phyloP scores from a whole-genome alignment of 306 rosid species.

The Prunus mongolica region DNA sequence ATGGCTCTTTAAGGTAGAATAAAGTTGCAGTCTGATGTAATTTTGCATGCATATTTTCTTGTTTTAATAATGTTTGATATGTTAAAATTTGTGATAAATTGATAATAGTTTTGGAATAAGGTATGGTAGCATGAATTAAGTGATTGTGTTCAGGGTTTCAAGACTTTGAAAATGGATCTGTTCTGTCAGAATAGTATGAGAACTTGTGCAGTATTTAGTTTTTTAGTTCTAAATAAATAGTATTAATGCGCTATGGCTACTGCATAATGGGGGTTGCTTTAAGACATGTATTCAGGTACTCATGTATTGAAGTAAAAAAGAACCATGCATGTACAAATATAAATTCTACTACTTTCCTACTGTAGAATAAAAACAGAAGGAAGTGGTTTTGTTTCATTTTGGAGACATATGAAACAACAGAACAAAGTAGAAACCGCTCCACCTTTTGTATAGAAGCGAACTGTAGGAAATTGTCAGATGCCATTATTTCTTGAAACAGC shows the following conservation, averaged over 20 bases:
- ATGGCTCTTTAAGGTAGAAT: conserved; percentile 64
- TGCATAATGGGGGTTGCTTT: too few species aligned
- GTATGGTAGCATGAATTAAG: not conserved
- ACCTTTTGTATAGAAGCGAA: not conserved
- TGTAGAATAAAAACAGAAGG: not conserved
- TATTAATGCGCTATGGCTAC: too few species aligned
- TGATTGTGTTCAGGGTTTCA: not conserved
- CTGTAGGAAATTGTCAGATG: too few species aligned
- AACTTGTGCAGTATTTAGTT: not conserved
- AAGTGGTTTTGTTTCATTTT: not conserved
- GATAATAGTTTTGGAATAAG: not conserved
- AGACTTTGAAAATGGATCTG: not conserved
- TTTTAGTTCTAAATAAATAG: not conserved
- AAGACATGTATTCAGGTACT: not conserved
- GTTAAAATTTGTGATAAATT: not conserved
- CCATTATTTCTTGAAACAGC: not conserved
- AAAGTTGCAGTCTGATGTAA: not conserved
- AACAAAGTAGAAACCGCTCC: not conserved
- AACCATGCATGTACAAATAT: not conserved
- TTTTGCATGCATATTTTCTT: not conserved
- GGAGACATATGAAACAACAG: not conserved
- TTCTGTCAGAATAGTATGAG: not conserved
- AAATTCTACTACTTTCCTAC: not conserved
- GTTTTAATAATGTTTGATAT: not conserved
- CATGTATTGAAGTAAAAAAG: not conserved